A percentile compares a stretch with the other conserved stretches of the same genome.
Conservation (phyloP, 257 asterid species). For the Solanum arcanum region DNA sequence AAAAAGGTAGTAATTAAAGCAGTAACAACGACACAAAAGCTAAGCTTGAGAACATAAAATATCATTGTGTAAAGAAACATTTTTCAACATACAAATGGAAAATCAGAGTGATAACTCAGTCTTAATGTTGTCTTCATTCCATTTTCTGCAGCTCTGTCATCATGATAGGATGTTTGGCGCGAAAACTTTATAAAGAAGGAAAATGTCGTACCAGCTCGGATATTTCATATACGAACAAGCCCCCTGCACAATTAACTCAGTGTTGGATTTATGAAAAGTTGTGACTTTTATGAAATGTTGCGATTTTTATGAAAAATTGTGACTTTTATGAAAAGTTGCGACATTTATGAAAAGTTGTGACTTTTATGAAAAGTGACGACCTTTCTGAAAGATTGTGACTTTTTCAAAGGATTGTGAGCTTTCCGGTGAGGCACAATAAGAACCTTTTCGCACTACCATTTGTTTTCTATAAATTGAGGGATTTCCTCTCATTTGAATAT, state of each 20-base stretch:
- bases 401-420: too few relatives aligned
- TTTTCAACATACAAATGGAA: neutral
- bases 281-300: too few relatives aligned
- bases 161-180: conserved; percentile 27
- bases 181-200: conserved; percentile 64
- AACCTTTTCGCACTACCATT: too few relatives aligned
- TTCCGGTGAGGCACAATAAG: too few relatives aligned
- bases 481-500: too few relatives aligned
- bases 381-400: too few relatives aligned
- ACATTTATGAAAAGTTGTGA: too few relatives aligned
- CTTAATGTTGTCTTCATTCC: conserved; percentile 9
- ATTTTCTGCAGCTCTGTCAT: conserved; percentile 25
- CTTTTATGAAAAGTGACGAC: too few relatives aligned
- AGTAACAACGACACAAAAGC: neutral
- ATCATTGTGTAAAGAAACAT: neutral
- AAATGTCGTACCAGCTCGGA: conserved; percentile 74
- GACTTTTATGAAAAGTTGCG: too few relatives aligned
- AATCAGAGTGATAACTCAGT: neutral
- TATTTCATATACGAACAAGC: conserved; percentile 69
- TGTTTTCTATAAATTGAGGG: too few relatives aligned
- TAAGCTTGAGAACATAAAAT: neutral
- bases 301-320: too few relatives aligned
- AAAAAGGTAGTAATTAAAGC: neutral
- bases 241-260: conserved; percentile 46
- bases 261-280: too few relatives aligned